phyloP scores from a whole-genome alignment of 352 stramenopile genomes.

The Pythium sp. region DNA sequence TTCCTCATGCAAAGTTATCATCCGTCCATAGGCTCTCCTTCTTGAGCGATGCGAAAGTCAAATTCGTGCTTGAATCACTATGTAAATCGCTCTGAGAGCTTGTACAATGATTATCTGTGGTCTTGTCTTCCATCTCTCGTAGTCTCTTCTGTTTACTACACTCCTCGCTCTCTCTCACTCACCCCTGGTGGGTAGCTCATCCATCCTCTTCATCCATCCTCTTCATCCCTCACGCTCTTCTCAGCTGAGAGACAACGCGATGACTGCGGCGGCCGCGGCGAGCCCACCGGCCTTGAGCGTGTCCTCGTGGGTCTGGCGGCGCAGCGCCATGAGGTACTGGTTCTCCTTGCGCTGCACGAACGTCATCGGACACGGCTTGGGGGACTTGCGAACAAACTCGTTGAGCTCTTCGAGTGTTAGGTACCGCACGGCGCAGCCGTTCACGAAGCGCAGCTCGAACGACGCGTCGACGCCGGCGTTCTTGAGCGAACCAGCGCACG shows the following conservation, averaged over 20 bases:
- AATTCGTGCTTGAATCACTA: too few species aligned
- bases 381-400: constrained; percentile 42
- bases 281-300: constrained; percentile 21
- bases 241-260: constrained; percentile 11
- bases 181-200: not conserved
- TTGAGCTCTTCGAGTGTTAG: constrained; percentile 67
- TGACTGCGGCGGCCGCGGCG: constrained; percentile 25
- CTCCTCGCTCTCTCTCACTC: not conserved
- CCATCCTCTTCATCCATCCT: not conserved
- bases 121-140: not conserved
- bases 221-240: not conserved
- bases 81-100: not conserved
- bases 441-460: constrained; percentile 67
- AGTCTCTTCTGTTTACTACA: not conserved
- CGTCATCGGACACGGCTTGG: constrained; percentile 58
- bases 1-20: too few species aligned
- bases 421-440: constrained; percentile 51
- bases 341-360: constrained; percentile 64
- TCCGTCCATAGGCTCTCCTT: too few species aligned
- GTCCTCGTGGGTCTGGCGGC: constrained; percentile 22
- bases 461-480: constrained; percentile 47
- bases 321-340: constrained; percentile 36
- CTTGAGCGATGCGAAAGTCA: too few species aligned
- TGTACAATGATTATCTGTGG: not conserved
- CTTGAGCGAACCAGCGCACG: constrained; percentile 37